Evolutionary conservation across 2,329 filamentous ascomycete genomes (phyloP).

Genomic region (Sclerotinia subarctica): DNA sequence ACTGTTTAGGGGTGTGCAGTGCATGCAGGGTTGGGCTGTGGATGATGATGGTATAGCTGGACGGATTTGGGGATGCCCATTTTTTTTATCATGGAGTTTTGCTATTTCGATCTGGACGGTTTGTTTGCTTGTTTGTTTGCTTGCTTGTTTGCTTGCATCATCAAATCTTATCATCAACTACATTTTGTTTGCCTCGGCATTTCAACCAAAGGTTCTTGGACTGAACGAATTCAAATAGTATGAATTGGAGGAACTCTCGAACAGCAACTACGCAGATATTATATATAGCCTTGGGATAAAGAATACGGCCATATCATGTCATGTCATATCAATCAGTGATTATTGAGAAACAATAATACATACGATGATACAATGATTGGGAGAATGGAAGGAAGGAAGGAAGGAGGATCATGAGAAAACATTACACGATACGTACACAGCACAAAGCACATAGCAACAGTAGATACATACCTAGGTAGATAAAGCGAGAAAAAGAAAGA

Average conservation of each 20-base stretch:
- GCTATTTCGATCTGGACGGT: neutral
- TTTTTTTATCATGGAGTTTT: neutral
- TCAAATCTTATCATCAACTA: neutral
- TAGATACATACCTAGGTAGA: neutral
- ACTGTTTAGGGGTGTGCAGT: neutral
- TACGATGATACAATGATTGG: neutral
- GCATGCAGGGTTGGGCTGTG: too few relatives aligned
- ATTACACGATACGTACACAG: neutral
- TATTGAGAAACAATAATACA: neutral
- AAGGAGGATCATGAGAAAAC: neutral
- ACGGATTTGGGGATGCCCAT: neutral
- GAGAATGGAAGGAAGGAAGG: neutral
- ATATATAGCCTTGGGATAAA: neutral
- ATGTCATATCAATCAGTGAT: neutral
- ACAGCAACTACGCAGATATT: neutral
- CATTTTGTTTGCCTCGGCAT: neutral
- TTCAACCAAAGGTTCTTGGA: neutral
- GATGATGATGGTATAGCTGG: neutral
- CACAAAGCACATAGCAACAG: neutral
- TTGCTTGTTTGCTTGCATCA: neutral
- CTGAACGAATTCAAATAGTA: too few relatives aligned
- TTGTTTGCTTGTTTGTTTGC: neutral
- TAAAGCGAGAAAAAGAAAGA: neutral
- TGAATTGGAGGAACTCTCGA: neutral
- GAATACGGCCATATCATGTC: neutral